phyloP scores from a whole-genome alignment of 805 yeast species.

The Ogataea nitratoaversa region DNA sequence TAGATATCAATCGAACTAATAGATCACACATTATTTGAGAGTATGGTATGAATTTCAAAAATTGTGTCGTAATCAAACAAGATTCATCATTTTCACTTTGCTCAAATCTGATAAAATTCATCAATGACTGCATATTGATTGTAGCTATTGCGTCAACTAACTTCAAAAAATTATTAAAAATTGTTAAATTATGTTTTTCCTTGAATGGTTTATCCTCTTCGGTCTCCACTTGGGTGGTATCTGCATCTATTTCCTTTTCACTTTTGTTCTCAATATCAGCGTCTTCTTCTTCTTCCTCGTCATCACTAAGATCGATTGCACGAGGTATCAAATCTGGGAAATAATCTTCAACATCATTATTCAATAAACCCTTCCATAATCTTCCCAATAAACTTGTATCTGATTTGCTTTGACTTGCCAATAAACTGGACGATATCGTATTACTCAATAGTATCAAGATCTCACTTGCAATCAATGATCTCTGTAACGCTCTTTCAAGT shows the following conservation, averaged over 20 bases:
- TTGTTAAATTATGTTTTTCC: slow-evolving; percentile 25
- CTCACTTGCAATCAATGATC: slow-evolving; percentile 29
- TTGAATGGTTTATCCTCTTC: slow-evolving; percentile 6
- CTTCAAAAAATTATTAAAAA: slow-evolving; percentile 58
- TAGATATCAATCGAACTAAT: slow-evolving; percentile 76
- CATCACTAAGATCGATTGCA: slow-evolving; percentile 10
- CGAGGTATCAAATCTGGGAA: slow-evolving; percentile 5
- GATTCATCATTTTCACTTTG: slow-evolving; percentile 16
- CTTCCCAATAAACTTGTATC: slow-evolving; percentile 20
- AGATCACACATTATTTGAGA: slow-evolving; percentile 91
- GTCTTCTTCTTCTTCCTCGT: slow-evolving; percentile 5
- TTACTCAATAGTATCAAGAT: slow-evolving; percentile 23
- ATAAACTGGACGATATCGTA: slow-evolving; percentile 18
- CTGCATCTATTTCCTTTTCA: slow-evolving; percentile 1
- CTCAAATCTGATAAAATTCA: slow-evolving; percentile 56
- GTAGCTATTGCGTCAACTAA: slow-evolving; percentile 81
- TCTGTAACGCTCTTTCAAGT: slow-evolving; percentile 21
- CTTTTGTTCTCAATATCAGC: background rate
- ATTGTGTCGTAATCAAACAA: slow-evolving; percentile 59
- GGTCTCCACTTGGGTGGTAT: background rate
- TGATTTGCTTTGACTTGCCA: slow-evolving; percentile 7
- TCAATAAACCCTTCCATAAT: slow-evolving; percentile 32
- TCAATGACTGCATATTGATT: slow-evolving; percentile 73
- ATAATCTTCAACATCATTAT: slow-evolving; percentile 20
- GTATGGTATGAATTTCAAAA: slow-evolving; percentile 69